Evolutionary conservation across 2,329 filamentous ascomycete species (phyloP).

Genomic region (Apiospora arundinis): DNA sequence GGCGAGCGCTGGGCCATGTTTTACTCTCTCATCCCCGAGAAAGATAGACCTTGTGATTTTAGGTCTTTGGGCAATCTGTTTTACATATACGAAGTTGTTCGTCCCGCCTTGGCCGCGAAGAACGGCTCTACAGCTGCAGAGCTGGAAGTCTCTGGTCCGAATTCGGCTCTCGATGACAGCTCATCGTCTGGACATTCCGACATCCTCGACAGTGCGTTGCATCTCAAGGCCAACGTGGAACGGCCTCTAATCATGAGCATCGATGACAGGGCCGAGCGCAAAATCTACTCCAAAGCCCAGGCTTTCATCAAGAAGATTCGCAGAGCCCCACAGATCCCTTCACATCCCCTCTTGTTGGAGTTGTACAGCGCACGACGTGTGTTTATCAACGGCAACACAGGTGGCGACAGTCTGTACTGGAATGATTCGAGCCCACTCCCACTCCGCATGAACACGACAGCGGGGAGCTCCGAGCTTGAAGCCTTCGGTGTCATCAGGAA

Average conservation of each 20-base stretch:
- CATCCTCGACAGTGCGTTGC: neutral
- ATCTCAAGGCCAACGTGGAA: neutral
- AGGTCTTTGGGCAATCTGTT: neutral
- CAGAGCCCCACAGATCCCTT: neutral
- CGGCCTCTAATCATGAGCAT: neutral
- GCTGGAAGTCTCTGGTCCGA: neutral
- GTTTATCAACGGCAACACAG: neutral
- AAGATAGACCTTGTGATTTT: neutral
- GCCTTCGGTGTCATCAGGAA: neutral
- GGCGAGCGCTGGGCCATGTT: neutral
- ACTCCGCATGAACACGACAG: neutral
- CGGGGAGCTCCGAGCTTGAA: neutral
- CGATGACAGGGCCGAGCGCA: neutral
- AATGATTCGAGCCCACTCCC: neutral
- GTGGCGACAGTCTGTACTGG: neutral
- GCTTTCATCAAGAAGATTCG: neutral
- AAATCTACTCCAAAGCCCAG: neutral
- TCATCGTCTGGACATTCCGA: neutral
- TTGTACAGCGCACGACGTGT: neutral
- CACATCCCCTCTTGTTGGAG: neutral
- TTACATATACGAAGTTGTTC: neutral
- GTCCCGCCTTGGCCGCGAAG: neutral
- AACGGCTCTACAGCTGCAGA: neutral
- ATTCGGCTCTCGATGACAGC: neutral
- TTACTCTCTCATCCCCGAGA: neutral